These are phyloP conservation scores for Salix dunnii DNA, from an alignment of 345 rosid species.

Conservation along the genomic window DNA sequence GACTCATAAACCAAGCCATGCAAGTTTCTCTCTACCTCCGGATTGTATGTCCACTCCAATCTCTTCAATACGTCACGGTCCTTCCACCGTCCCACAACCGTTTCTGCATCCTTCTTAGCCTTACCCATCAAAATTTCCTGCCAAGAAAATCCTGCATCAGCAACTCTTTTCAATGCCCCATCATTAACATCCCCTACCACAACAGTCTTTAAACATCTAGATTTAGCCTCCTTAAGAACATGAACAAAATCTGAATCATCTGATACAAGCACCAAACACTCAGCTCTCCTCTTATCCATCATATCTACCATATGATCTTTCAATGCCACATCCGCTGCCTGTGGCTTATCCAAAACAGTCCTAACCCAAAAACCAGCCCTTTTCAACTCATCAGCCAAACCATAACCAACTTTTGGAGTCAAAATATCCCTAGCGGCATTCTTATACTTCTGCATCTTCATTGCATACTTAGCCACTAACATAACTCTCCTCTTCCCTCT, in stretches of 20 bases:
- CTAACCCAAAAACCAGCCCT: conserved; percentile 74
- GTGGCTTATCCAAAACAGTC: conserved; percentile 63
- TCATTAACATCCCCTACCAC: conserved; percentile 72
- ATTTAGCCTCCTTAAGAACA: conserved; percentile 62
- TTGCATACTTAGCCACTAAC: conserved; percentile 60
- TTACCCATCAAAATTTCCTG: conserved; percentile 76
- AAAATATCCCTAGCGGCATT: conserved; percentile 48
- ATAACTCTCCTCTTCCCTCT: conserved; percentile 72
- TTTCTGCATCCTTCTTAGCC: conserved; percentile 74
- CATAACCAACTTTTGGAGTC: conserved; percentile 69
- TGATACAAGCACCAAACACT: conserved; percentile 75
- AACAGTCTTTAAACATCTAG: conserved; percentile 71
- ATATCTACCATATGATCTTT: conserved; percentile 61
- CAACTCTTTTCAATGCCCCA: conserved; percentile 66
- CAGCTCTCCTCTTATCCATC: conserved; percentile 68
- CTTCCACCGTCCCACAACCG: conserved; percentile 69
- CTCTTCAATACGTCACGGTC: conserved; percentile 63
- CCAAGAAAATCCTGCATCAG: conserved; percentile 78
- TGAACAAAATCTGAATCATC: conserved; percentile 78
- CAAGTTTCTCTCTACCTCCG: conserved; percentile 20
- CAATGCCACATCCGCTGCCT: conserved; percentile 34
- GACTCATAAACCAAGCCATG: not conserved
- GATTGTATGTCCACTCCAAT: conserved; percentile 76
- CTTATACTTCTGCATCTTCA: conserved; percentile 84
- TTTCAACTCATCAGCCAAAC: conserved; percentile 65